phyloP scores from a whole-genome alignment of 1,284 basidiomycete genomes.

The Rhodotorula sp. region DNA sequence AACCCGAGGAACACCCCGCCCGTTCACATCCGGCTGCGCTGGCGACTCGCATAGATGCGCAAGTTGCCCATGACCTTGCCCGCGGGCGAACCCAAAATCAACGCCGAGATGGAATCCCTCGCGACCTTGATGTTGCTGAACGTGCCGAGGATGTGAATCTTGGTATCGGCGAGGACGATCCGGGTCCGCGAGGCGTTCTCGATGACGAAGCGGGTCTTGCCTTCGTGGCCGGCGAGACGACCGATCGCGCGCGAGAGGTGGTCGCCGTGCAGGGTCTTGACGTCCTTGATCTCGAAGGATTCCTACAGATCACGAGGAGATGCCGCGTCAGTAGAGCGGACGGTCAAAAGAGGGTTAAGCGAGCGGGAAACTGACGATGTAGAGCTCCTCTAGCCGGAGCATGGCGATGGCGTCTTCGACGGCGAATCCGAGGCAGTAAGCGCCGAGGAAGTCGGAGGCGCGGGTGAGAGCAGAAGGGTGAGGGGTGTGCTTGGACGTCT shows the following conservation, averaged over 20 bases:
- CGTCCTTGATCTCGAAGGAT: conserved; percentile 80
- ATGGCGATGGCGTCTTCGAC: conserved; percentile 89
- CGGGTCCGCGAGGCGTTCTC: conserved; percentile 95
- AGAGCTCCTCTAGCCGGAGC: conserved; percentile 90
- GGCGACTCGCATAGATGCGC: neutral
- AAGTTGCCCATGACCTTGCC: conserved; percentile 31
- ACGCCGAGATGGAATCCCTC: conserved; percentile 87
- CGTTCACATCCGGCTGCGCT: conserved; percentile 5
- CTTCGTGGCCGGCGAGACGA: conserved; percentile 96
- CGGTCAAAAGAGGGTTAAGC: neutral
- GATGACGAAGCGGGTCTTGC: conserved; percentile 97
- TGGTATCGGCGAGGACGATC: conserved; percentile 94
- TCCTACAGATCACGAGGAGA: neutral
- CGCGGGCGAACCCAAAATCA: conserved; percentile 36
- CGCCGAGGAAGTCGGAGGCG: conserved; percentile 97
- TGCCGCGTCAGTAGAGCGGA: too few relatives aligned
- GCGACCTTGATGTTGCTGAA: conserved; percentile 98
- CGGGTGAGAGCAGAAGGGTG: conserved; percentile 66
- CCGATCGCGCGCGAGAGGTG: conserved; percentile 95
- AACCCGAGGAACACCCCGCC: too few relatives aligned
- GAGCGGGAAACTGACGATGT: conserved; percentile 60
- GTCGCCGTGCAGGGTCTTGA: conserved; percentile 95
- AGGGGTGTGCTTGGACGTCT: conserved; percentile 88
- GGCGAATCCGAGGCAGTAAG: conserved; percentile 86
- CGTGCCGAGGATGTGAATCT: conserved; percentile 91